Evolutionary conservation across 257 asterid species (phyloP).

Genomic region (Petrea volubilis): DNA sequence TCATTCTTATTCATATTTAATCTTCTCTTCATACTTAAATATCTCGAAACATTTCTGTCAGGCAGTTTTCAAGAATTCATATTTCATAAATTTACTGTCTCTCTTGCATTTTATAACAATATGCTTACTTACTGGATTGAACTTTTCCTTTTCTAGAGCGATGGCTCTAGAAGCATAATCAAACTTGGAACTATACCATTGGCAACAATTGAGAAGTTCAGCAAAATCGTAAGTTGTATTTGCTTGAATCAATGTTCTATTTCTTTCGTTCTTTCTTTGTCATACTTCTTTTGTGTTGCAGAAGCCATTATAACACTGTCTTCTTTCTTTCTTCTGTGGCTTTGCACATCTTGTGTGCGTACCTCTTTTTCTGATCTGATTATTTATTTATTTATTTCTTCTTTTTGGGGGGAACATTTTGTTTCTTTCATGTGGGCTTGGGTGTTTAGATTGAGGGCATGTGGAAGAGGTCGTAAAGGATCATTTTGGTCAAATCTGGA

Average conservation of each 20-base stretch:
- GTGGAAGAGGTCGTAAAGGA: not conserved
- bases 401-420: not conserved
- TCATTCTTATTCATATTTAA: not conserved
- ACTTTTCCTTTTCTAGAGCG: slow-evolving; percentile 62
- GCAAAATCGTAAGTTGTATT: slow-evolving; percentile 69
- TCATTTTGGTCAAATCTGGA: not conserved
- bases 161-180: slow-evolving; percentile 79
- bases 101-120: slow-evolving; percentile 15
- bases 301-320: not conserved
- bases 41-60: not conserved
- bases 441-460: not conserved
- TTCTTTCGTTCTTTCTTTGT: slow-evolving; percentile 3
- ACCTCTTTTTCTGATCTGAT: not conserved
- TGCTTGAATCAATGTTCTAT: slow-evolving; percentile 1
- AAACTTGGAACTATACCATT: slow-evolving; percentile 90
- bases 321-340: not conserved
- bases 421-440: too few relatives aligned
- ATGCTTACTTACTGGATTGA: not conserved
- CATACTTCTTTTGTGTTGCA: not conserved
- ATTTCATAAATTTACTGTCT: not conserved
- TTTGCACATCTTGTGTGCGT: not conserved
- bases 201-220: slow-evolving; percentile 88
- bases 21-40: not conserved
- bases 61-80: not conserved
- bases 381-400: not conserved